Conservation (phyloP, 805 yeast genomes). For the Cyberlindnera amylophila region DNA sequence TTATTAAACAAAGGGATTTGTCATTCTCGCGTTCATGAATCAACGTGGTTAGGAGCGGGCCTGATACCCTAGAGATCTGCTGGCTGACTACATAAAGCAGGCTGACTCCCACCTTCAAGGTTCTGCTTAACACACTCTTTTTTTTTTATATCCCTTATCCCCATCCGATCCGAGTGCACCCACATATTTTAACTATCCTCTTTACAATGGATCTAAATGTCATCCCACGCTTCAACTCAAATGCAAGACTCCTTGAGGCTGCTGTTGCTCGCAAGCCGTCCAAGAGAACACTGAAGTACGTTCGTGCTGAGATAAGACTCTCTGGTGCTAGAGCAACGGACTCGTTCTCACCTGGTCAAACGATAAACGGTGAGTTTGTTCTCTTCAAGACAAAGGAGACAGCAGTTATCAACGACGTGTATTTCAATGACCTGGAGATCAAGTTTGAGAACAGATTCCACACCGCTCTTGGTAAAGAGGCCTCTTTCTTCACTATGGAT, state of each 20-base stretch:
- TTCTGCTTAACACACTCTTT: too few species aligned
- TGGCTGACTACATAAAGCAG: too few species aligned
- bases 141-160: background rate
- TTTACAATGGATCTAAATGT: constrained; percentile 9
- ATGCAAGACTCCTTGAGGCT: constrained; percentile 10
- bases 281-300: constrained; percentile 13
- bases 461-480: constrained; percentile 7
- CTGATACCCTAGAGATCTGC: too few species aligned
- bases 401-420: constrained; percentile 13
- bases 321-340: constrained; percentile 1
- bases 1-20: too few species aligned
- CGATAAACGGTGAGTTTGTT: constrained; percentile 14
- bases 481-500: constrained; percentile 19
- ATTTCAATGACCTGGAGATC: constrained; percentile 22
- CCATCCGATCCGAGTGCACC: background rate
- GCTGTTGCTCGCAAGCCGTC: constrained; percentile 15
- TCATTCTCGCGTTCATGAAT: too few species aligned
- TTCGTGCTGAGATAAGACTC: constrained; percentile 17
- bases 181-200: background rate
- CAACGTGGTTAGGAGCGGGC: too few species aligned
- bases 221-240: constrained; percentile 13
- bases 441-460: constrained; percentile 16
- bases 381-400: constrained; percentile 9
- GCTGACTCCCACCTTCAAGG: too few species aligned
- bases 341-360: constrained; percentile 19